Base-by-base conservation (phyloP, 129 eudicot species). In the Artemisia annua region DNA sequence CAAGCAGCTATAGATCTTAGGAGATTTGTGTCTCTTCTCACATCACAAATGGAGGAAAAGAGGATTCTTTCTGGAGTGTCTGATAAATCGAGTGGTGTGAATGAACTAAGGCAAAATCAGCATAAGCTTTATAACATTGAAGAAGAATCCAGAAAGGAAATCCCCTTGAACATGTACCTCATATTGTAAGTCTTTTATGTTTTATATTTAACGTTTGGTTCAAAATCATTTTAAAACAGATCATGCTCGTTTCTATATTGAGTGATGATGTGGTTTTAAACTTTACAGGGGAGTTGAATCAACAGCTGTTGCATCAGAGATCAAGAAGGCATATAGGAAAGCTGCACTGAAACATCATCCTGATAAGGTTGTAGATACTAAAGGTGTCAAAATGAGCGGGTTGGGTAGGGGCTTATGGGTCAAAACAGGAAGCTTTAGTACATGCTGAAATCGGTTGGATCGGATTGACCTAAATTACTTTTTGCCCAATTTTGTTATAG, bases 301-400 rank as follows among this genome's bases (percentile, higher is more conserved):
- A 52, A 84, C 91, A 66, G 96, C 86, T 67, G 76, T 87, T 50
- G 90, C 97, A 56, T 82, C 91, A 52, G 97, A 90, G 48, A 74
- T 94, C 61, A 94, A 88, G 77, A 94, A 94, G 85, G 99, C 99
- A n/a, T 94, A 94, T 82, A 85, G 97, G 61, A 94, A 85, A 90
- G 97, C 99, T 72, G 99, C 99, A 63, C 89, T 90, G n/a, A 88
- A 78, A 48, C 95, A 94, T 80, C 99, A 94, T 67, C 99, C 99
- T 12, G 99, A 94, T 81, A 94, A 94, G 99, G 99, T 94, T 76
- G 66, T 64, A 20, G 12, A 16, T 16, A 35, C 22, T 64, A 64
- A n/a, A 64, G 22, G 16, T 24, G 35, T 12, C n/a, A 60, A 60
- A 11, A 60, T 60, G 35, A 11, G 43, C 5, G 52, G 64, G 53